These are phyloP conservation scores for Pyrus pyrifolia DNA, from an alignment of 306 rosid genomes.

Conservation along the genomic window DNA sequence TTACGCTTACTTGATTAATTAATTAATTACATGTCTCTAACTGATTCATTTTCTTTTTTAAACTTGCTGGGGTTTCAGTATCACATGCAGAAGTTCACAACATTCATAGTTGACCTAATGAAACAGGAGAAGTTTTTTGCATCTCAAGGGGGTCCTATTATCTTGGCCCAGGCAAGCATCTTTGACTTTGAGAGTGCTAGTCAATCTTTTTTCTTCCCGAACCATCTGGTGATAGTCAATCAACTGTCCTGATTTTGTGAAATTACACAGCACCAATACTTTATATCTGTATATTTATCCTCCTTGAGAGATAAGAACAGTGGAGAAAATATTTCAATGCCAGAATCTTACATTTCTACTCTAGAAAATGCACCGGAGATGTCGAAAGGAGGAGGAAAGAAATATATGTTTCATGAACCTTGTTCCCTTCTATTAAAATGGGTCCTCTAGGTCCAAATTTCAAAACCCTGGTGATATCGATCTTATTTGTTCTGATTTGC, in stretches of 20 bases:
- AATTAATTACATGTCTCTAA: background rate
- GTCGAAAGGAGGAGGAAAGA: background rate
- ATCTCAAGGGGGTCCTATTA: slow-evolving; percentile 93
- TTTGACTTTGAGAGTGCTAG: background rate
- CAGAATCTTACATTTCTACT: background rate
- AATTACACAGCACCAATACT: background rate
- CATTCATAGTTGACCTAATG: slow-evolving; percentile 76
- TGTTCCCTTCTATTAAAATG: slow-evolving; percentile 3
- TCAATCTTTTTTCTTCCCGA: background rate
- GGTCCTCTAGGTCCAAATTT: background rate
- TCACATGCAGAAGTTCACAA: slow-evolving; percentile 82
- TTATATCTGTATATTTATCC: background rate
- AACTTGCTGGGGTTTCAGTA: slow-evolving; percentile 37
- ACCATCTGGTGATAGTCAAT: background rate
- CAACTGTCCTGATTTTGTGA: background rate
- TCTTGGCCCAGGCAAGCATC: slow-evolving; percentile 87
- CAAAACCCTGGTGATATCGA: background rate
- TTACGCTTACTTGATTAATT: background rate
- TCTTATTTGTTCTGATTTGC: background rate
- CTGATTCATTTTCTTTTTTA: slow-evolving; percentile 3
- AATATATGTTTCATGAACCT: background rate
- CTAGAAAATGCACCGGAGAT: background rate
- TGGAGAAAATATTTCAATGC: background rate
- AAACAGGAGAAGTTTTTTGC: slow-evolving; percentile 84
- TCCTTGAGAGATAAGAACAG: background rate